A percentile compares a stretch with the other conserved stretches of the same genome.
phyloP scores from a whole-genome alignment of 2,329 filamentous ascomycete species.

The Botrytis elliptica region DNA sequence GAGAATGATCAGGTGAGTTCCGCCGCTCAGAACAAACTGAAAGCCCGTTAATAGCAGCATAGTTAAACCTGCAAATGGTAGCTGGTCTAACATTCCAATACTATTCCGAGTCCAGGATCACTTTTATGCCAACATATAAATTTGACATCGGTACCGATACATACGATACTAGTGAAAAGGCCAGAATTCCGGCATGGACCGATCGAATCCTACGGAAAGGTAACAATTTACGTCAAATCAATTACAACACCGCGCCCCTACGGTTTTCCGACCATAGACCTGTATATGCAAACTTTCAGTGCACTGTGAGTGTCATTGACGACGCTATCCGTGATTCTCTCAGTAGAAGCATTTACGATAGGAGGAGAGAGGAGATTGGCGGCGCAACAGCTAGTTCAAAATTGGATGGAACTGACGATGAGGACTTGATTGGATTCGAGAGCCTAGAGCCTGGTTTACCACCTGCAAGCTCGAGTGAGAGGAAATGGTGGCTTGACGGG shows the following conservation, averaged over 20 bases:
- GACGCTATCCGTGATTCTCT: slow-evolving; percentile 70
- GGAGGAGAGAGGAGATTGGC: slow-evolving; percentile 64
- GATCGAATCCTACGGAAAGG: slow-evolving; percentile 90
- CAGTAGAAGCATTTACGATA: slow-evolving; percentile 70
- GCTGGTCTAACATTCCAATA: slow-evolving; percentile 84
- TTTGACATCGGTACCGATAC: slow-evolving; percentile 84
- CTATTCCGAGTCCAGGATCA: slow-evolving; percentile 87
- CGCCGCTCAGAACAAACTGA: background rate
- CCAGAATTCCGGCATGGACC: slow-evolving; percentile 94
- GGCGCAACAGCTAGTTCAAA: slow-evolving; percentile 57
- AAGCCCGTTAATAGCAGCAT: slow-evolving; percentile 6
- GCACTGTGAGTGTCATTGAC: slow-evolving; percentile 76
- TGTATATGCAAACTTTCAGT: slow-evolving; percentile 86
- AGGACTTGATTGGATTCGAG: slow-evolving; percentile 78
- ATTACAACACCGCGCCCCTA: slow-evolving; percentile 80
- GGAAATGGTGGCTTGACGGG: slow-evolving; percentile 70
- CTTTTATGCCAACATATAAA: slow-evolving; percentile 92
- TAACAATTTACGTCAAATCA: slow-evolving; percentile 73
- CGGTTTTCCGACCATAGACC: slow-evolving; percentile 95
- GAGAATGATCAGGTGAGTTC: slow-evolving; percentile 78
- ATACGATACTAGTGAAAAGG: slow-evolving; percentile 92
- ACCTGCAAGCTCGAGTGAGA: slow-evolving; percentile 64
- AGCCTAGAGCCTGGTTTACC: slow-evolving; percentile 76
- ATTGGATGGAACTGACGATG: slow-evolving; percentile 67
- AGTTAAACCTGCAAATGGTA: slow-evolving; percentile 95